Conservation (phyloP, 2,329 filamentous ascomycete genomes). For the Claviceps africana region DNA sequence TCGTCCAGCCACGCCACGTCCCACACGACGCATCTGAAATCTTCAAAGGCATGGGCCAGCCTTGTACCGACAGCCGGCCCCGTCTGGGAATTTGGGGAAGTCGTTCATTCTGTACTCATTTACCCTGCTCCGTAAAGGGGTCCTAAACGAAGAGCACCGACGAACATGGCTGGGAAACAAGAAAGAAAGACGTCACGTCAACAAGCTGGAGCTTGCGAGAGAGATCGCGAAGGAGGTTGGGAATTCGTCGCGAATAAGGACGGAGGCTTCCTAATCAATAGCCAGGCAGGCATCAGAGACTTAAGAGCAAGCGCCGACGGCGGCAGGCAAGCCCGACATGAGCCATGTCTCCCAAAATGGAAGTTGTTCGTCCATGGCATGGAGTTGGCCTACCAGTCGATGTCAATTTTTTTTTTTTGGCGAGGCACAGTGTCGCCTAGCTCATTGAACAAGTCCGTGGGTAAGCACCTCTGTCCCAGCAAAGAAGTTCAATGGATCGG, state of each 20-base stretch:
- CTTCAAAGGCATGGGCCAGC: not conserved
- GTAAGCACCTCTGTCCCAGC: not conserved
- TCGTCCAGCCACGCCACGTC: not conserved
- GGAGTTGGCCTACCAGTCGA: too few species aligned
- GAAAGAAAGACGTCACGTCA: too few species aligned
- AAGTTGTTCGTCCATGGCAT: not conserved
- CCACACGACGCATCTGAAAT: not conserved
- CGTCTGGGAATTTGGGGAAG: not conserved
- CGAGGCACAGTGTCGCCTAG: not conserved
- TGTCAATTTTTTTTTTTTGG: not conserved
- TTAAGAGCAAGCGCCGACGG: not conserved
- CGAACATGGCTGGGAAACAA: not conserved
- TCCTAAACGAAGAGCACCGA: not conserved
- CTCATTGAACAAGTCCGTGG: not conserved
- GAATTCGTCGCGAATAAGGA: not conserved
- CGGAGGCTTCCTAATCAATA: not conserved
- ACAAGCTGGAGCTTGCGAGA: not conserved
- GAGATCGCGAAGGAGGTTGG: not conserved
- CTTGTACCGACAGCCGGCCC: not conserved
- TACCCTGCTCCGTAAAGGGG: not conserved
- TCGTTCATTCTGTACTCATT: not conserved
- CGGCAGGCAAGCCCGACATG: not conserved
- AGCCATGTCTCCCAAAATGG: not conserved
- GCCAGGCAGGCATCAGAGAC: not conserved
- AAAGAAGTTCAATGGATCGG: not conserved